Conservation (phyloP, 176 grass and related monocot species). For the Tillandsia fasciculata region DNA sequence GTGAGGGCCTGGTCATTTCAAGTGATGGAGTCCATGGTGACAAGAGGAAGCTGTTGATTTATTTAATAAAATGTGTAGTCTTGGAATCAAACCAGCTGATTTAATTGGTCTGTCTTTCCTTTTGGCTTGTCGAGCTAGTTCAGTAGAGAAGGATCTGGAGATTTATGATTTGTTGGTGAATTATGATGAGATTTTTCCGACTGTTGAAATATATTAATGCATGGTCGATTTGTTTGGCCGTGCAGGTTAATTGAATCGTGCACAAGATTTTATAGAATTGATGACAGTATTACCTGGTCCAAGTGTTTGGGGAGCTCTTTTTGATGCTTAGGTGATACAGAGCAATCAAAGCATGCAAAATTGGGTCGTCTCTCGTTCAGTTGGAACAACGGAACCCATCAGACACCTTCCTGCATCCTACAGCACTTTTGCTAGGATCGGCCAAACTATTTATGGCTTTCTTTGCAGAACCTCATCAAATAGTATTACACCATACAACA, state of each 20-base stretch:
- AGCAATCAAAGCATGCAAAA: constrained; percentile 42
- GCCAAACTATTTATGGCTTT: no score
- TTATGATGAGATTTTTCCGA: constrained; percentile 37
- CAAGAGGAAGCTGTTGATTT: constrained; percentile 39
- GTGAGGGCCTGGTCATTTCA: constrained; percentile 34
- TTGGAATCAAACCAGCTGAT: constrained; percentile 38
- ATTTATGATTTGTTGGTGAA: constrained; percentile 45
- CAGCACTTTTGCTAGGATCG: no score
- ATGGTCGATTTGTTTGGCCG: constrained; percentile 47
- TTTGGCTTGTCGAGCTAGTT: constrained; percentile 37
- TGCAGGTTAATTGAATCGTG: constrained; percentile 36
- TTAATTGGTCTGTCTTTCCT: constrained; percentile 39
- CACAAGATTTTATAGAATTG: constrained; percentile 48
- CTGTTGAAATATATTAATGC: constrained; percentile 53
- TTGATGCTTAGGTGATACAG: constrained; percentile 46
- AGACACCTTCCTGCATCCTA: constrained; percentile 1
- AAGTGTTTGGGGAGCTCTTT: constrained; percentile 61
- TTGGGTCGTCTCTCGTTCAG: constrained; percentile 44
- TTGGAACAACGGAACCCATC: constrained; percentile 38
- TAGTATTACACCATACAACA: no score
- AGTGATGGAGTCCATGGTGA: constrained; percentile 52
- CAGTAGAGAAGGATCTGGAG: constrained; percentile 41
- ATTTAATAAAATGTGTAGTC: constrained; percentile 43
- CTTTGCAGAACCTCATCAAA: no score
- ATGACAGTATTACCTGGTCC: constrained; percentile 34